Evolutionary conservation across 163 green algal species (phyloP), one percentile per base, ranked within the genome.

Genomic region (Picocystis sp.): DNA sequence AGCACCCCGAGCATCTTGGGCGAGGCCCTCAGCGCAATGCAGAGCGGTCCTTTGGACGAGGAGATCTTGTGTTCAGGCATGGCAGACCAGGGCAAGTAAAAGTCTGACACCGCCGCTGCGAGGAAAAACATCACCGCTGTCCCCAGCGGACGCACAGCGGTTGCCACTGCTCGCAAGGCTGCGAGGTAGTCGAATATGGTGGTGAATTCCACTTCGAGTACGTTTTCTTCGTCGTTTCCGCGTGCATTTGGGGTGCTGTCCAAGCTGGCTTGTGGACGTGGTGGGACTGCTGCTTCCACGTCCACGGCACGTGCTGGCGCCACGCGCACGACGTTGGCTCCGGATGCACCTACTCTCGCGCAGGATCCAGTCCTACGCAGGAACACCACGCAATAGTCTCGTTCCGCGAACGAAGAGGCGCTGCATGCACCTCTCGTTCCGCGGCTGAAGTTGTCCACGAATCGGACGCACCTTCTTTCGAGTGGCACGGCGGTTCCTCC

Each of bases 51-150:
- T 33, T 75, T 64, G 1, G 60, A 55, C 15, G 81, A 94, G 69
- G 96, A 89, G 19, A 99, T 99, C 69, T 99, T 99, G 75, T 99
- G 89, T 63, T 95, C 86, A 0, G 66, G 77, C 79, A 98, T 79
- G 0, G 81, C 41, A 2, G 51, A 50, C 87, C 87, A 97, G 10
- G 89, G 91, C 1, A 97, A 60, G 72, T 89, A 99, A 53, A 96
- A 99, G 69, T 99, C 91, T 9, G 81, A 92, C 13, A 99, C 91
- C 1, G 91, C 91, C 14, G 91, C 89, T 12, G 91, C 91, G 11
- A 96, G 68, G 70, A 94, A 96, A 41, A 95, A 85, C 43, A 92
- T 67, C 6, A 73, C 83, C 0, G 46, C 46, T 1, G 41, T 13
- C 0, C 79, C 77, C 14, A 70, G 65, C 2, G 63, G 58, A 9